Percentiles rank a stretch among this genome's conserved stretches.
Evolutionary conservation across 1,284 basidiomycete genomes (phyloP).

Genomic region (Cutaneotrichosporon sp.): DNA sequence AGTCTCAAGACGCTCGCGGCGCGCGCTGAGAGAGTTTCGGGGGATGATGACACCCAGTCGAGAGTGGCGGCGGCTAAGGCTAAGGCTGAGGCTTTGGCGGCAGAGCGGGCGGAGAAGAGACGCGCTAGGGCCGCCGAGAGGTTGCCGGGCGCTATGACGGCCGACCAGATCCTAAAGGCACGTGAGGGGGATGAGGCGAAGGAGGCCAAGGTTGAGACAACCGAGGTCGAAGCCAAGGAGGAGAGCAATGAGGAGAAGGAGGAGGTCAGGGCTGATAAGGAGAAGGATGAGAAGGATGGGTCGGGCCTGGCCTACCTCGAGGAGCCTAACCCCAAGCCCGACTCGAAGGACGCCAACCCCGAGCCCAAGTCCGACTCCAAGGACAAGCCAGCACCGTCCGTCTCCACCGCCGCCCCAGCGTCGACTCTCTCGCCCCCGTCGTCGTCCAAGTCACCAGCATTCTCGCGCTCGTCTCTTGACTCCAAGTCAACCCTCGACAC

Average conservation of each 20-base stretch:
- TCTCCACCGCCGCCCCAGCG: background rate
- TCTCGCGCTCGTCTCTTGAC: background rate
- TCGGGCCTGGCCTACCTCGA: constrained; percentile 3
- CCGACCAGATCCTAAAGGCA: background rate
- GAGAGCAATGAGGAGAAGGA: background rate
- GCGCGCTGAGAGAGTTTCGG: background rate
- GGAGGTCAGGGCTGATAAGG: background rate
- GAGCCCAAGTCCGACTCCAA: background rate
- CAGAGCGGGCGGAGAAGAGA: constrained; percentile 3
- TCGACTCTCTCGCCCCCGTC: background rate
- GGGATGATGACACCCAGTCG: background rate
- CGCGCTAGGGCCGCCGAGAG: constrained; percentile 1
- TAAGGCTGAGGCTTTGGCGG: constrained; percentile 1
- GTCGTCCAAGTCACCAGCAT: background rate
- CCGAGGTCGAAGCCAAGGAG: background rate
- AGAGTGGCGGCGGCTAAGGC: constrained; percentile 3
- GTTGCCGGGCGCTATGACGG: background rate
- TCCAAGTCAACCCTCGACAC: background rate
- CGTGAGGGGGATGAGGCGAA: background rate
- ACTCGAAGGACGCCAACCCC: too few relatives aligned
- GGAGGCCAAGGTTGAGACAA: background rate
- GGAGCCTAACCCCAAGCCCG: background rate
- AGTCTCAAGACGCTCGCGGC: background rate
- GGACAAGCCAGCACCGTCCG: background rate
- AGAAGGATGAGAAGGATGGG: background rate